phyloP scores from a whole-genome alignment of 495 filamentous ascomycete species.

The Lindgomyces ingoldianus region DNA sequence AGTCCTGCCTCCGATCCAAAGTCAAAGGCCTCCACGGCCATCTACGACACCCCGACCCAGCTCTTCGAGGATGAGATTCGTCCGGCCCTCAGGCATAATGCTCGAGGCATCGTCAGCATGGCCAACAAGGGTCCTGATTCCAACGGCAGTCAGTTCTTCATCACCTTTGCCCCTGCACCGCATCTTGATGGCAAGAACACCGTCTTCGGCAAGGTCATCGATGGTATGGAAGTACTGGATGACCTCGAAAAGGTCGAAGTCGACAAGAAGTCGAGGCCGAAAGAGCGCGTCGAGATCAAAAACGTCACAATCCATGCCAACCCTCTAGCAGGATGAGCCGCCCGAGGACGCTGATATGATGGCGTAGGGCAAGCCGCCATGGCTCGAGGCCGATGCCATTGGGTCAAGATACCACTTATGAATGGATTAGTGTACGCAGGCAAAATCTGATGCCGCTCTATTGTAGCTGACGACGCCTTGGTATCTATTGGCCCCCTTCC shows the following conservation, averaged over 20 bases:
- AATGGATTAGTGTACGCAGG: not conserved
- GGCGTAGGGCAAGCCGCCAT: no score
- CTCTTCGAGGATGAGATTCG: conserved; percentile 92
- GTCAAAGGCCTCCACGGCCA: conserved; percentile 80
- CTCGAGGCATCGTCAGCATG: conserved; percentile 88
- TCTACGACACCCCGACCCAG: conserved; percentile 63
- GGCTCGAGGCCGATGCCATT: no score
- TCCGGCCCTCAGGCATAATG: conserved; percentile 79
- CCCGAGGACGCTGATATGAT: no score
- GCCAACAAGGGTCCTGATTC: conserved; percentile 80
- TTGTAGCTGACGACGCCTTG: conserved; percentile 25
- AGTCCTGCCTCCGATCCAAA: conserved; percentile 61
- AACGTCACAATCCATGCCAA: conserved; percentile 90
- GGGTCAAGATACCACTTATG: no score
- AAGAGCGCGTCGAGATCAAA: conserved; percentile 68
- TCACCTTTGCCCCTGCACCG: conserved; percentile 79
- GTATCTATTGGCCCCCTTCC: conserved; percentile 23
- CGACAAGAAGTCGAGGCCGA: conserved; percentile 89
- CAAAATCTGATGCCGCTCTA: conserved; percentile 8
- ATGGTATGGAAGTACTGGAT: conserved; percentile 65
- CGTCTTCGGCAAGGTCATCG: conserved; percentile 83
- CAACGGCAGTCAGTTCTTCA: conserved; percentile 95
- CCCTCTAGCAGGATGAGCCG: conserved; percentile 65
- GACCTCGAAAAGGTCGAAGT: conserved; percentile 74
- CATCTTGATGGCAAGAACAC: conserved; percentile 96